Evolutionary conservation across 495 filamentous ascomycete species (phyloP).

Genomic region (Pseudoneurospora amorphoporcata): DNA sequence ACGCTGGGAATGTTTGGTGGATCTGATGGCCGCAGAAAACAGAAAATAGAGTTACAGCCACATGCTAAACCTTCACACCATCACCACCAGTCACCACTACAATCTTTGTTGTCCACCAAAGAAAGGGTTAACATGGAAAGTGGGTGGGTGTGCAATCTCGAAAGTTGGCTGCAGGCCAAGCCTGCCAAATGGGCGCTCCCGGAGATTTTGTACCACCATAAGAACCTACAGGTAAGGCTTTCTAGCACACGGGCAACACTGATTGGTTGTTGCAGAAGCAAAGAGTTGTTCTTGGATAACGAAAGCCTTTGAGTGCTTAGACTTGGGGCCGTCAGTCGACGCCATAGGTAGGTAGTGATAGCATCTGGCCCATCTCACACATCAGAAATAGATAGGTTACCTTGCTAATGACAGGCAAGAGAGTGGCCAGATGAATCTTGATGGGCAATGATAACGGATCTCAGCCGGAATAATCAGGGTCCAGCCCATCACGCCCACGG

Average conservation of each 20-base stretch:
- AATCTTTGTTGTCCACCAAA: not conserved
- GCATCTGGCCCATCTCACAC: not conserved
- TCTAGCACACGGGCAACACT: not conserved
- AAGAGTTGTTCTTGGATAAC: not conserved
- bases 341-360: not conserved
- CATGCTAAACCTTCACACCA: not conserved
- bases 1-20: not conserved
- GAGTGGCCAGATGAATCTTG: not conserved
- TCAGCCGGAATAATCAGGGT: not conserved
- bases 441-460: not conserved
- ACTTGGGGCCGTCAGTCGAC: too few relatives aligned
- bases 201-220: not conserved
- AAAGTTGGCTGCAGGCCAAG: not conserved
- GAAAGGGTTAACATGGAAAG: not conserved
- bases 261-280: not conserved
- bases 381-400: not conserved
- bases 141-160: not conserved
- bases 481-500: not conserved
- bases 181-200: not conserved
- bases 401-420: not conserved
- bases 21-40: not conserved
- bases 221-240: not conserved
- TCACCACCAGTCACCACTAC: not conserved
- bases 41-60: not conserved
- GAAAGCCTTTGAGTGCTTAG: not conserved